Evolutionary conservation across 441 rosid species (phyloP).

Genomic region (Dalechampia spathulata): DNA sequence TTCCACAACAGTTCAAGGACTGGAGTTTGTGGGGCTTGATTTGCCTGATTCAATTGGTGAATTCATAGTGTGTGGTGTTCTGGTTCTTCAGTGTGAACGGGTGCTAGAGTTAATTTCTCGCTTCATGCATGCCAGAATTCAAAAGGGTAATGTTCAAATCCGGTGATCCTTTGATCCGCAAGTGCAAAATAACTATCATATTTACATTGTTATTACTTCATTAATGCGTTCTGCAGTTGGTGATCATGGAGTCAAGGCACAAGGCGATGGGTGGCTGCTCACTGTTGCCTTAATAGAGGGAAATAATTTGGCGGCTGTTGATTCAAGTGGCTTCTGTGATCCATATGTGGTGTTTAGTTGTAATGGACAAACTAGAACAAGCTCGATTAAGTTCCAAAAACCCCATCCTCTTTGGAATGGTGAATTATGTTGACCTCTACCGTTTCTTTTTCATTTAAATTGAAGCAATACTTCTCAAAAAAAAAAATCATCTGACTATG

Average conservation of each 20-base stretch:
- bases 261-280: constrained; percentile 94
- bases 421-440: constrained; percentile 25
- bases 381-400: constrained; percentile 95
- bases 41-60: constrained; percentile 96
- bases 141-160: constrained; percentile 43
- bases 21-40: constrained; percentile 91
- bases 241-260: constrained; percentile 96
- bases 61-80: constrained; percentile 66
- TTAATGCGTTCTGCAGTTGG: constrained; percentile 40
- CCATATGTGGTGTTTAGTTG: constrained; percentile 91
- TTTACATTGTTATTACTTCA: not conserved
- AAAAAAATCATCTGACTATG: not conserved
- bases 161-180: not conserved
- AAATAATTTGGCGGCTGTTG: constrained; percentile 80
- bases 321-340: constrained; percentile 83
- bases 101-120: constrained; percentile 59
- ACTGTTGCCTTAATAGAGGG: constrained; percentile 94
- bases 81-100: constrained; percentile 81
- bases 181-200: not conserved
- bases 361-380: constrained; percentile 82
- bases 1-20: constrained; percentile 69
- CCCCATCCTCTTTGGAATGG: constrained; percentile 93
- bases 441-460: constrained; percentile 9
- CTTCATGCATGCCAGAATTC: constrained; percentile 81
- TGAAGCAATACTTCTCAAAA: not conserved